Conservation (phyloP, 495 filamentous ascomycete species). For the Acidiella bohemica region DNA sequence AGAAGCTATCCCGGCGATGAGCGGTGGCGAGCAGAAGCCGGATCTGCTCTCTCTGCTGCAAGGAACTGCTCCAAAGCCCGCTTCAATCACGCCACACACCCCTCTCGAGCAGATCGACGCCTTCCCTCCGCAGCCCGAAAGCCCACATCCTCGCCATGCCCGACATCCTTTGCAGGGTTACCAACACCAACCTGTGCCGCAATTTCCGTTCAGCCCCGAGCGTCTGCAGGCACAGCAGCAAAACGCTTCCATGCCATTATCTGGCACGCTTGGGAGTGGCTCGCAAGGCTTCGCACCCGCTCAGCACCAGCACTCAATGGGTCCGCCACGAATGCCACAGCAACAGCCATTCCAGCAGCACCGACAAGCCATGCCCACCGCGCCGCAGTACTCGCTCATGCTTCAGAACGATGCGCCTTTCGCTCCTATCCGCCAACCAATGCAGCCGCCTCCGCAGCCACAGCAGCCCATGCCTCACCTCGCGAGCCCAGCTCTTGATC, state of each 20-base stretch:
- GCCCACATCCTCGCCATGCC: conserved; percentile 13
- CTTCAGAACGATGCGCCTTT: conserved; percentile 1
- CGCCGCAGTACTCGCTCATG: not conserved
- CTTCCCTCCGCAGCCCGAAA: conserved; percentile 12
- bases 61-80: not conserved
- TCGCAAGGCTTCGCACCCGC: conserved; percentile 1
- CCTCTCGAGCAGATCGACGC: conserved; percentile 16
- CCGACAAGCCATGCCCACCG: conserved; percentile 4
- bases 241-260: conserved; percentile 21
- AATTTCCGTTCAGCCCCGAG: conserved; percentile 14
- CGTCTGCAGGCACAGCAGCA: conserved; percentile 7
- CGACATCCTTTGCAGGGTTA: conserved; percentile 7
- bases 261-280: conserved; percentile 6
- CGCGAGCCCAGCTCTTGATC: conserved; percentile 2
- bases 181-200: conserved; percentile 9
- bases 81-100: conserved; percentile 5
- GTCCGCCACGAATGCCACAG: conserved; percentile 1
- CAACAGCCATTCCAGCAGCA: conserved; percentile 5
- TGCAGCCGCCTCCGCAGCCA: not conserved
- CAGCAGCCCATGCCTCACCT: not conserved
- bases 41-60: conserved; percentile 14
- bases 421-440: not conserved
- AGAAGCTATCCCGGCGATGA: not conserved
- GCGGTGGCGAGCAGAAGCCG: not conserved
- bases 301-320: conserved; percentile 1